A percentile compares a stretch with the other conserved stretches of the same genome.
Evolutionary conservation across 176 grass and related monocot species (phyloP).

Genomic region (Oryza australiensis): DNA sequence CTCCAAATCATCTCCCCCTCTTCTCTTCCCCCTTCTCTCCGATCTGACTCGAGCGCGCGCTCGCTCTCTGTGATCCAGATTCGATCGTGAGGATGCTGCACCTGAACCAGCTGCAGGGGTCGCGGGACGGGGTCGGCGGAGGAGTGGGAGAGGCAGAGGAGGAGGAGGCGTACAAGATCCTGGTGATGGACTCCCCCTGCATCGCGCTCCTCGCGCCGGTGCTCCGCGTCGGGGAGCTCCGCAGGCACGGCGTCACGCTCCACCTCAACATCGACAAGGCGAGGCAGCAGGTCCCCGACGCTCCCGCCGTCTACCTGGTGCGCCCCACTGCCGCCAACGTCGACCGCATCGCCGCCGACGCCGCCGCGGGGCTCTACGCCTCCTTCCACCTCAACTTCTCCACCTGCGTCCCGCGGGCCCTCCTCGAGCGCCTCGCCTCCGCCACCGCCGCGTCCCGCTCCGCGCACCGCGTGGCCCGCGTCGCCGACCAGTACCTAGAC

Average conservation of each 20-base stretch:
- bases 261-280: conserved; percentile 1
- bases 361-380: conserved; percentile 73
- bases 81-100: not conserved
- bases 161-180: conserved; percentile 94
- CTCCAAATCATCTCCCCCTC: not conserved
- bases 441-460: conserved; percentile 29
- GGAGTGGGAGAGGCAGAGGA: conserved; percentile 35
- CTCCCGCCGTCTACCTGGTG: conserved; percentile 83
- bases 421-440: conserved; percentile 77
- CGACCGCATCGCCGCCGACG: conserved; percentile 75
- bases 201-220: conserved; percentile 73
- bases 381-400: conserved; percentile 95
- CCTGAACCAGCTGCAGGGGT: not conserved
- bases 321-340: conserved; percentile 71
- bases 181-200: conserved; percentile 84
- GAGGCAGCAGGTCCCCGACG: conserved; percentile 64
- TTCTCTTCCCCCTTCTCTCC: not conserved
- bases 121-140: not conserved
- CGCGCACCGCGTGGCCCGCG: conserved; percentile 52
- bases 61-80: not conserved
- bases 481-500: conserved; percentile 90
- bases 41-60: not conserved
- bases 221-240: conserved; percentile 72
- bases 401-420: conserved; percentile 66
- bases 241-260: conserved; percentile 62